Base-by-base conservation (phyloP, 805 yeast species). In the Cyberlindnera misumaiensis region DNA sequence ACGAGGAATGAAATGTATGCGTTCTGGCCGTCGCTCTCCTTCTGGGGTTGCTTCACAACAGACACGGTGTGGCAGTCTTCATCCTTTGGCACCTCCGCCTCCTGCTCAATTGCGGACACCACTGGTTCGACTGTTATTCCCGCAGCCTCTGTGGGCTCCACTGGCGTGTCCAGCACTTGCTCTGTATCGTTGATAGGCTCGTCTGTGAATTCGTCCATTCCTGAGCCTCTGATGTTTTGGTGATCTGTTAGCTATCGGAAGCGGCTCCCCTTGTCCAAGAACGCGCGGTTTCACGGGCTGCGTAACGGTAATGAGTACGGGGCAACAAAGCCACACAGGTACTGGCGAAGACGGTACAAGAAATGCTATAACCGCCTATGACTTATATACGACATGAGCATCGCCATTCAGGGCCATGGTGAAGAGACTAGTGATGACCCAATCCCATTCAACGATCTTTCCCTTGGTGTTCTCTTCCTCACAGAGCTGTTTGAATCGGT, bases 1-100 rank as follows among this genome's bases (percentile, higher is more conserved):
- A 87, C 65, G 30, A 81, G 64, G 54, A 83, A 87, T 5, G 93
- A 73, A 10, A 84, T 81, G 57, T 63, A 86, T n/a, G 86, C 80
- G 47, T 82, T 83, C 43, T 83, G 81, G 1, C 83, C 78, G 36
- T 85, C 93, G 38, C 73, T 66, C 53, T 83, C 90, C 50, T 80
- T 75, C 40, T 73, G 70, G 3, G 95, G 93, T 16, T 70, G 70
- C 3, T 70, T 56, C 5, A 83, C 86, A 3, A 39, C 44, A 3
- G 72, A 62, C 24, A 59, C 52, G 36, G 70, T 65, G 42, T 34
- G 62, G 27, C 59, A 22, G 4, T 42, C 24, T 9, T 42, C 46
- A 14, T 27, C 18, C 17, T 38, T 36, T 7, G 32, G 27, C 3
- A 29, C 25, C 11, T 29, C 39, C 30, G 36, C 18, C 17, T 32